A percentile compares a stretch with the other conserved stretches of the same genome.
phyloP scores from a whole-genome alignment of 306 rosid species.

The Lagenaria siceraria region DNA sequence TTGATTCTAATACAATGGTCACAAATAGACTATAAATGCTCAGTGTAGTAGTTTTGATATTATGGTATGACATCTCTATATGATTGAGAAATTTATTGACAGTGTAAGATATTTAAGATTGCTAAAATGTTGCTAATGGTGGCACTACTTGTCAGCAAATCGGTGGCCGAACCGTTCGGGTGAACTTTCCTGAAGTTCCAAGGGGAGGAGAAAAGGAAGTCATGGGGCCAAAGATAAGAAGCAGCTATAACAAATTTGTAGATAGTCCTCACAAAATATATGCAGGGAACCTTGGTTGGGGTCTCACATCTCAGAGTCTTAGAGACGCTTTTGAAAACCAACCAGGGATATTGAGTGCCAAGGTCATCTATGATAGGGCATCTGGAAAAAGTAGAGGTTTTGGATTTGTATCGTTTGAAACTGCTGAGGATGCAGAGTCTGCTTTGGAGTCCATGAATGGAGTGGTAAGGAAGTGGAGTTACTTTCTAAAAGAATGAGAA shows the following conservation, averaged over 20 bases:
- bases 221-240: slow-evolving; percentile 43
- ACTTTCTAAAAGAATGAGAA: not conserved
- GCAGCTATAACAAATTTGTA: slow-evolving; percentile 41
- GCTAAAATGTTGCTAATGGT: slow-evolving; percentile 10
- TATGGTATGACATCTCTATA: not conserved
- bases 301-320: slow-evolving; percentile 58
- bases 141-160: slow-evolving; percentile 43
- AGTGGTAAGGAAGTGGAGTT: slow-evolving; percentile 48
- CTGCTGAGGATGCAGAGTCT: slow-evolving; percentile 43
- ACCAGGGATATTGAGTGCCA: slow-evolving; percentile 79
- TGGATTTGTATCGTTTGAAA: slow-evolving; percentile 75
- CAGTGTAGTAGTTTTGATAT: not conserved
- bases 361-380: slow-evolving; percentile 64
- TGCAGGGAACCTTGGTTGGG: slow-evolving; percentile 93
- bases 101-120: not conserved
- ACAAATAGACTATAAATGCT: not conserved
- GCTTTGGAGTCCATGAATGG: slow-evolving; percentile 64
- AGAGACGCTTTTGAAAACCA: slow-evolving; percentile 63
- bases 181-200: slow-evolving; percentile 90
- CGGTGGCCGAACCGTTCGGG: slow-evolving; percentile 68
- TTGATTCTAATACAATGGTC: not conserved
- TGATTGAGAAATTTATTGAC: not conserved
- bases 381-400: slow-evolving; percentile 75
- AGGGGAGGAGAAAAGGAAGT: slow-evolving; percentile 84
- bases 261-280: slow-evolving; percentile 84